Conservation (phyloP, 2,329 filamentous ascomycete species). For the Epichloe hybrida region DNA sequence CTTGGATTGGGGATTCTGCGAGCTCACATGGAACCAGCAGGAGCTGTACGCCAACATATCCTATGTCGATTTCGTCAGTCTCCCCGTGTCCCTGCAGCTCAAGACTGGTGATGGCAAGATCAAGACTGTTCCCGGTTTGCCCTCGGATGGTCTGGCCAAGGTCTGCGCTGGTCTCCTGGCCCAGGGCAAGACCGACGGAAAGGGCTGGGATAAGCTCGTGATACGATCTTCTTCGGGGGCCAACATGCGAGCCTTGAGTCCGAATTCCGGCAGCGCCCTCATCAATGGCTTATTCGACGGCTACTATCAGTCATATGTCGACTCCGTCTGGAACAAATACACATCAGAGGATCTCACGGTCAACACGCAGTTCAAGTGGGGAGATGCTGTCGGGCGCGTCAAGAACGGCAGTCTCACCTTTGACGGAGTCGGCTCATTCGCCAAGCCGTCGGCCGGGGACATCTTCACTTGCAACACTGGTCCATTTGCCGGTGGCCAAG, state of each 20-base stretch:
- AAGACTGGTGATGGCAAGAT: slow-evolving; percentile 29
- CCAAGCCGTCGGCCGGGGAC: slow-evolving; percentile 32
- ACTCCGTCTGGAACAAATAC: slow-evolving; percentile 40
- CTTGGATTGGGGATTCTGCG: slow-evolving; percentile 52
- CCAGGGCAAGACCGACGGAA: slow-evolving; percentile 32
- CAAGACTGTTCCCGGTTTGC: slow-evolving; percentile 36
- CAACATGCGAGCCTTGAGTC: slow-evolving; percentile 38
- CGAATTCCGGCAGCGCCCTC: slow-evolving; percentile 34
- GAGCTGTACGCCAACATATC: slow-evolving; percentile 57
- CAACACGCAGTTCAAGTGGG: slow-evolving; percentile 41
- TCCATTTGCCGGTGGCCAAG: slow-evolving; percentile 35
- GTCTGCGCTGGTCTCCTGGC: slow-evolving; percentile 31
- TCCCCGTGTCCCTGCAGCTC: slow-evolving; percentile 47
- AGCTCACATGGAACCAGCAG: slow-evolving; percentile 50
- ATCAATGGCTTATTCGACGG: slow-evolving; percentile 30
- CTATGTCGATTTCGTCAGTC: slow-evolving; percentile 61
- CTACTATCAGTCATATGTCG: slow-evolving; percentile 38
- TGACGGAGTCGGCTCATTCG: slow-evolving; percentile 29
- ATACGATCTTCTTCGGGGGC: slow-evolving; percentile 24
- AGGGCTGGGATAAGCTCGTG: slow-evolving; percentile 39
- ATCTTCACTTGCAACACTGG: slow-evolving; percentile 42
- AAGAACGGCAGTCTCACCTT: slow-evolving; percentile 25
- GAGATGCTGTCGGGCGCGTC: slow-evolving; percentile 31
- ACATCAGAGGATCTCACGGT: slow-evolving; percentile 28
- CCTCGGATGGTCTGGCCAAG: slow-evolving; percentile 28